Evolutionary conservation across 2,329 filamentous ascomycete genomes (phyloP), one percentile per base, ranked within the genome.

Genomic region (Pyricularia grisea): DNA sequence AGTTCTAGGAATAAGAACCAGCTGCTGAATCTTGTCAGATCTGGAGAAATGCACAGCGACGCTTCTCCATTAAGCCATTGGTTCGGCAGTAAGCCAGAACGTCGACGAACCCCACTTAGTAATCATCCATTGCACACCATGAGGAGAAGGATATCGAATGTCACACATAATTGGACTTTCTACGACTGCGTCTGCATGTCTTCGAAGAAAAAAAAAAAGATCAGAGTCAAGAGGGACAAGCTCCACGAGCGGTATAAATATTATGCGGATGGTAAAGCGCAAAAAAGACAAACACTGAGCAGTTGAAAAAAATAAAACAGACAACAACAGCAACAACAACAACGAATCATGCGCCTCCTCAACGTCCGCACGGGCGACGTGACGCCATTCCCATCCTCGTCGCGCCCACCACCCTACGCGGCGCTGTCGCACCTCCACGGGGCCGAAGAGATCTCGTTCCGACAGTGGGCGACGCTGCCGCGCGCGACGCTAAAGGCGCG

Each of bases 391-490:
- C 28, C 55, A 14, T 36, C 55, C 2, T 50, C 50, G 6, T 50
- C 28, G 25, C n/a, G 55, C 27, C n/a, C 55, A 3, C 69, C 69
- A 2, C 23, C 28, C 17, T 71, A 72, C 42, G 70, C 69, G 2
- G 69, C 70, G 7, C 68, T 72, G 1, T 72, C 70, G 12, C 71
- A 72, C 61, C 69, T 68, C 0, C 71, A 70, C 69, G 69, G 69
- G 17, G 14, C 72, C 68, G 27, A 71, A 12, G 68, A 70, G 66
- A 74, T 73, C 10, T 71, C 70, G 33, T 50, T 66, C 23, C 36
- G n/a, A 12, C 60, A 69, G 28, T 67, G 65, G 68, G 31, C 61
- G 20, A 58, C 58, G 9, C 65, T 69, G 11, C 25, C 60, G 17
- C 23, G n/a, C 25, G n/a, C 30, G 14, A 66, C 55, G 10, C 50